Evolutionary conservation across 306 rosid species (phyloP).

Genomic region (Glycine soja): DNA sequence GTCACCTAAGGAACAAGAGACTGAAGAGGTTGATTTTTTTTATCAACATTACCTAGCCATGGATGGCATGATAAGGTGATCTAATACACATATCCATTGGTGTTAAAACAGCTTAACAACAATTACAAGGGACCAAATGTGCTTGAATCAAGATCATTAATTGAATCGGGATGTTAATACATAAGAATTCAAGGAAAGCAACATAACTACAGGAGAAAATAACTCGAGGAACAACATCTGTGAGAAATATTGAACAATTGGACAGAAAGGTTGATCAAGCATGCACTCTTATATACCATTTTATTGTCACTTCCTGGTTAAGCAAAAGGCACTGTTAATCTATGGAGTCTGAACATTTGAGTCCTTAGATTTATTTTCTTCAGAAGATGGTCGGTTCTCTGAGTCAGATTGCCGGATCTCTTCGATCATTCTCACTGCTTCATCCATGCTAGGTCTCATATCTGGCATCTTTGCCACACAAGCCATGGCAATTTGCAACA

Average conservation of each 20-base stretch:
- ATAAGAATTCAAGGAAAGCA: slow-evolving; percentile 59
- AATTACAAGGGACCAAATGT: slow-evolving; percentile 40
- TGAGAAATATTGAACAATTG: slow-evolving; percentile 56
- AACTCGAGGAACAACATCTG: slow-evolving; percentile 44
- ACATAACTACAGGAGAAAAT: slow-evolving; percentile 46
- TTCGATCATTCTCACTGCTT: slow-evolving; percentile 90
- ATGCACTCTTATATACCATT: slow-evolving; percentile 55
- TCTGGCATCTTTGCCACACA: slow-evolving; percentile 91
- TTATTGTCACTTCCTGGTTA: slow-evolving; percentile 55
- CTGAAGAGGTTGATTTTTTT: not conserved
- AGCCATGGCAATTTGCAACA: slow-evolving; percentile 96
- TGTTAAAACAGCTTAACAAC: slow-evolving; percentile 24
- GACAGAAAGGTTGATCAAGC: slow-evolving; percentile 57
- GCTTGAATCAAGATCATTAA: slow-evolving; percentile 57
- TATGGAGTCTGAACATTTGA: slow-evolving; percentile 89
- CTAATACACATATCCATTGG: not conserved
- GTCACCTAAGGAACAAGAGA: slow-evolving; percentile 5
- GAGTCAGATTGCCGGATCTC: slow-evolving; percentile 97
- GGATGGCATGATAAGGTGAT: slow-evolving; percentile 26
- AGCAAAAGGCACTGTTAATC: slow-evolving; percentile 48
- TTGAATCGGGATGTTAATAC: slow-evolving; percentile 67
- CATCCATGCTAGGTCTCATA: slow-evolving; percentile 85
- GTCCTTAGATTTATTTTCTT: slow-evolving; percentile 93
- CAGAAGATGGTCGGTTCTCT: slow-evolving; percentile 94
- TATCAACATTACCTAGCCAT: slow-evolving; percentile 10